Conservation (phyloP, 768 basidiomycete genomes). For the Boletales sp. region DNA sequence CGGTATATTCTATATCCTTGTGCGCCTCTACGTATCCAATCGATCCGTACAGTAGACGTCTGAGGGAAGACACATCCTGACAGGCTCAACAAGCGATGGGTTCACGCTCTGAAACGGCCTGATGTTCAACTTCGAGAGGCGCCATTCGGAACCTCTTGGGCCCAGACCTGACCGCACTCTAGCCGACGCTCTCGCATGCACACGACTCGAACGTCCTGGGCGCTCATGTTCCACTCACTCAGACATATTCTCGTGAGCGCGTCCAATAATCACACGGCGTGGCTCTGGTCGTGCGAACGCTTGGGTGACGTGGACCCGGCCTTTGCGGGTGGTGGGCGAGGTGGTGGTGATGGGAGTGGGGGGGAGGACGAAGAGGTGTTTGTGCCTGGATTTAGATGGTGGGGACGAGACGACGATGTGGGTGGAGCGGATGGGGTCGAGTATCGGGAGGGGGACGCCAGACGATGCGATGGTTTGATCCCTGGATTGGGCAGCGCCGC, state of each 20-base stretch:
- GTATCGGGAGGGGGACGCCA: conserved; percentile 16
- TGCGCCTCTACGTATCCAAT: background rate
- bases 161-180: conserved; percentile 42
- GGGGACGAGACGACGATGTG: conserved; percentile 46
- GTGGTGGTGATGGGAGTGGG: conserved; percentile 50
- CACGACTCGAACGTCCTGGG: conserved; percentile 98
- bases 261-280: conserved; percentile 97
- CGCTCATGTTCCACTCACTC: conserved; percentile 90
- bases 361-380: conserved; percentile 66
- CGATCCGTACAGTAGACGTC: conserved; percentile 80
- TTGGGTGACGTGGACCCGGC: conserved; percentile 79
- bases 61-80: conserved; percentile 88
- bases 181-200: conserved; percentile 68
- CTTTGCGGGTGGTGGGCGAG: conserved; percentile 72
- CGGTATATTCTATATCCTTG: conserved; percentile 49
- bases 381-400: conserved; percentile 73
- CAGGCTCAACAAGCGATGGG: conserved; percentile 95
- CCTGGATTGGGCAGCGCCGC: conserved; percentile 53
- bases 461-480: conserved; percentile 45
- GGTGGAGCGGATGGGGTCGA: conserved; percentile 15
- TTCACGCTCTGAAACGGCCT: conserved; percentile 99
- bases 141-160: conserved; percentile 84
- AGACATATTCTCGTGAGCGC: conserved; percentile 92
- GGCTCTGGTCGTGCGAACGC: conserved; percentile 96
- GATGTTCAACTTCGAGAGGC: conserved; percentile 98